Base-by-base conservation (phyloP, 768 basidiomycete species). In the Podaxis mareebaensis region DNA sequence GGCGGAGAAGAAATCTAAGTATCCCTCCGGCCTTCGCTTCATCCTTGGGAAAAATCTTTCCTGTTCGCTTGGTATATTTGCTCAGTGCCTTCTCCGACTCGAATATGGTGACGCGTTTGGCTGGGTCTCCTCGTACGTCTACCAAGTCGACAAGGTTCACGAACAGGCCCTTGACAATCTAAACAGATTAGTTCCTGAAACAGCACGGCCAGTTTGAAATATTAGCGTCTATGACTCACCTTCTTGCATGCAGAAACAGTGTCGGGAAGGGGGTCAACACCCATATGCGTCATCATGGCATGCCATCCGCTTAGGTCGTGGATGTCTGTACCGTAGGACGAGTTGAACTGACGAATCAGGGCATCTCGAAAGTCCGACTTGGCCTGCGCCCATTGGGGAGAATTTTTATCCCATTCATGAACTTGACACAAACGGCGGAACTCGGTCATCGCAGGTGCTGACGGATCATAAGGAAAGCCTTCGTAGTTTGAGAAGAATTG, bases 111-210 rank as follows among this genome's bases (percentile, higher is more conserved):
- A 66, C 52, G 7, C 13, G 6, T 39, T 33, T 36, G 17, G 15
- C 33, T 10, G 48, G 48, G 15, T 63, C 58, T 8, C 42, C 60
- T 24, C 53, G 48, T 3, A 22, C 58, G n/a, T 66, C 61, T 28
- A 60, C 56, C 22, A 66, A 38, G 40, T 66, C 65, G 40, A 66
- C 59, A 2, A 64, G 59, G 26, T 67, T 64, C 26, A 64, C 63
- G 42, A 54, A 61, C 13, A 54, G 12, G 3, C 53, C 30, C 20
- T 54, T 48, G 24, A 46, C 40, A 55, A 55, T 46, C 60, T 61
- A 36, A 10, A 20, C 10, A 20, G 15, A 12, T 20, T 10, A 60
- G 17, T 17, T 38, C 33, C 1, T 58, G 44, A 46, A 20, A 42
- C 17, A 13, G n/a, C 13, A 17, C 7, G 3, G 13, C 3, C 3